Conservation (phyloP, 148 eudicot genomes). For the Chenopodium berlandieri region DNA sequence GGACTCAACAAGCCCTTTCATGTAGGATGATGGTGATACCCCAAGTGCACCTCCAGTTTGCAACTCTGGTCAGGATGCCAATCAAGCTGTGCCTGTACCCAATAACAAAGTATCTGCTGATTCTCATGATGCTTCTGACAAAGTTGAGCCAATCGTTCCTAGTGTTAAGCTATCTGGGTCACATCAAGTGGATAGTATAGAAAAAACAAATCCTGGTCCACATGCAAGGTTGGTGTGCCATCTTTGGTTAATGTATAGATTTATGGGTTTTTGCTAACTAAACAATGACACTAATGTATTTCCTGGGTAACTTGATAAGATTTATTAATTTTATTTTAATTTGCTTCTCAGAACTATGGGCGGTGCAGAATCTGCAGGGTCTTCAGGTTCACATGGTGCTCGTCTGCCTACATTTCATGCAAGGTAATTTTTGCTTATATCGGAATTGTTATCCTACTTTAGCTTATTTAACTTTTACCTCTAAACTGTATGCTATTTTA, state of each 20-base stretch:
- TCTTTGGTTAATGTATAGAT: conserved; percentile 21
- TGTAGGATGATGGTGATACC: conserved; percentile 49
- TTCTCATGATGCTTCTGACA: conserved; percentile 27
- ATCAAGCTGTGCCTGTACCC: conserved; percentile 27
- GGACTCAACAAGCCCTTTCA: not conserved
- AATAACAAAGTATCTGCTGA: conserved; percentile 21
- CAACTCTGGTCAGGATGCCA: conserved; percentile 38
- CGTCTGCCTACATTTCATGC: conserved; percentile 90
- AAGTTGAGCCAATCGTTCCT: conserved; percentile 22
- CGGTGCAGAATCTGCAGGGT: conserved; percentile 50
- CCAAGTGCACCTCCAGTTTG: conserved; percentile 87
- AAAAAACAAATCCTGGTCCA: conserved; percentile 27
- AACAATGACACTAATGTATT: conserved; percentile 13
- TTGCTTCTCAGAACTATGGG: conserved; percentile 45
- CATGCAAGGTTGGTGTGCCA: conserved; percentile 46
- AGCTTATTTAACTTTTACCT: conserved; percentile 1
- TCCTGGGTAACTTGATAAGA: not conserved
- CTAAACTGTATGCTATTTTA: not conserved
- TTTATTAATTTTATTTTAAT: not conserved
- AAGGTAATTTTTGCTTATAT: conserved; percentile 48
- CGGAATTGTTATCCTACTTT: not conserved
- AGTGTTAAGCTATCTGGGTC: conserved; percentile 23
- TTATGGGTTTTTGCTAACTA: conserved; percentile 29
- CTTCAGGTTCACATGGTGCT: conserved; percentile 67
- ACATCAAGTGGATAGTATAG: conserved; percentile 28